Conservation (phyloP, 75 land plant species). For the Cunninghamia lanceolata region DNA sequence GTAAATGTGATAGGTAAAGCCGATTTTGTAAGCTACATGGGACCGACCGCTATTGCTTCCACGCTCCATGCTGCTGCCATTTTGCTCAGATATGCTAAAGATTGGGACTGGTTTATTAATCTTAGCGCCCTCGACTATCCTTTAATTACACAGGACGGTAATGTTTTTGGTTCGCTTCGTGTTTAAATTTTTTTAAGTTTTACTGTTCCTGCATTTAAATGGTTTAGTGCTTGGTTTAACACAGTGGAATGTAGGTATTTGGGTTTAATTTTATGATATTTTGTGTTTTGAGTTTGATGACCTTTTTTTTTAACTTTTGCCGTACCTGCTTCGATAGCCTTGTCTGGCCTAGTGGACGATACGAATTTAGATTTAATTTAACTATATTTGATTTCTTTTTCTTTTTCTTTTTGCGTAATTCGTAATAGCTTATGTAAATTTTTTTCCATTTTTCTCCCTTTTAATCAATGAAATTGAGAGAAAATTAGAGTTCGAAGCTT, state of each 20-base stretch:
- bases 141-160: conserved; percentile 78
- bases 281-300: background rate
- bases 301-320: background rate
- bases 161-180: background rate
- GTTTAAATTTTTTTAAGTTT: background rate
- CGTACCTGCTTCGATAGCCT: background rate
- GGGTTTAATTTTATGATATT: background rate
- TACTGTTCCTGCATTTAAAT: background rate
- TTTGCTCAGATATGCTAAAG: conserved; percentile 39
- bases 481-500: too few species aligned
- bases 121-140: conserved; percentile 80
- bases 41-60: conserved; percentile 55
- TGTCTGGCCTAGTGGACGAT: background rate
- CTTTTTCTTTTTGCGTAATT: background rate
- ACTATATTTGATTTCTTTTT: too few species aligned
- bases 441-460: background rate
- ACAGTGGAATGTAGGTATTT: background rate
- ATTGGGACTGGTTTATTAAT: conserved; percentile 87
- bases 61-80: conserved; percentile 59
- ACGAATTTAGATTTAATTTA: background rate
- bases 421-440: too few species aligned
- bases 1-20: conserved; percentile 79
- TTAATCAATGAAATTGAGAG: background rate
- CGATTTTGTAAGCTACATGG: conserved; percentile 49
- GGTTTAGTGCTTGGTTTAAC: background rate